phyloP scores from a whole-genome alignment of 768 basidiomycete species.

The Phaffia australis region DNA sequence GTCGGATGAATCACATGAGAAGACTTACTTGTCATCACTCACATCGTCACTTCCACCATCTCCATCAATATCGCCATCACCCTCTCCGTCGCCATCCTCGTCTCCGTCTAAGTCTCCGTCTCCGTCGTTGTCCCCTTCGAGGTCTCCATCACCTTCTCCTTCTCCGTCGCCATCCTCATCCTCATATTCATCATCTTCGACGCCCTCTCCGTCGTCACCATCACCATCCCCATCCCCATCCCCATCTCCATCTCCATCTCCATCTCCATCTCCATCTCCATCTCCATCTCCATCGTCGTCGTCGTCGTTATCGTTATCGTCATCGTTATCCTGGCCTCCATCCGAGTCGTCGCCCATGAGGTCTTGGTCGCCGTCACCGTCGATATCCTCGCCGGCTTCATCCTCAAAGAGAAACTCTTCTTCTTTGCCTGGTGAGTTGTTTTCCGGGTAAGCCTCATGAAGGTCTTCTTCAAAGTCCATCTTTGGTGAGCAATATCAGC shows the following conservation, averaged over 20 bases:
- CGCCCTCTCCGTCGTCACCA: not conserved
- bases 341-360: not conserved
- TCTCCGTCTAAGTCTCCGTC: not conserved
- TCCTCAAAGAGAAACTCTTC: conserved; percentile 6
- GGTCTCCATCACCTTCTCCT: not conserved
- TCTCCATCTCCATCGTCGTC: conserved; percentile 15
- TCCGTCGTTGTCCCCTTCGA: conserved; percentile 1
- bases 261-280: conserved; percentile 12
- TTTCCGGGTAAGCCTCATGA: not conserved
- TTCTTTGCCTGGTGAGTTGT: not conserved
- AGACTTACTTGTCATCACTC: conserved; percentile 2
- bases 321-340: not conserved
- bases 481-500: not conserved
- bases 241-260: conserved; percentile 3
- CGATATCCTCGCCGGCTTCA: not conserved
- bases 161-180: not conserved
- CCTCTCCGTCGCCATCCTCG: not conserved
- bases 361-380: conserved; percentile 22
- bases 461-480: not conserved
- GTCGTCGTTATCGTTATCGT: not conserved
- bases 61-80: conserved; percentile 24
- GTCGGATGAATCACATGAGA: not conserved
- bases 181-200: not conserved
- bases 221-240: not conserved
- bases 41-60: conserved; percentile 19